Base-by-base conservation (phyloP, 352 stramenopile genomes). In the Peronosclerospora sorghi region DNA sequence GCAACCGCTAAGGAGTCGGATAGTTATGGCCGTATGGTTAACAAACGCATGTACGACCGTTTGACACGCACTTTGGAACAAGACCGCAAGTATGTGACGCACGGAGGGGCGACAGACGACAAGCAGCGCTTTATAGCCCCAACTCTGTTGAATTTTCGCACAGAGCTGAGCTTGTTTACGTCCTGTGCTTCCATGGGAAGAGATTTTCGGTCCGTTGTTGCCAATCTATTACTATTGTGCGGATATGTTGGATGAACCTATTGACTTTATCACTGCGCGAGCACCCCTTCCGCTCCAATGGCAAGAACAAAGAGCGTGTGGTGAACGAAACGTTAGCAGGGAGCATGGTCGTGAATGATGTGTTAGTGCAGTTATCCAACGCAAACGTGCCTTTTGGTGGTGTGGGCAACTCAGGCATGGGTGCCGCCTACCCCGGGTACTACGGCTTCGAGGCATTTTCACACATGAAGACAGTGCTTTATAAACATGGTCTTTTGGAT, bases 121-220 rank as follows among this genome's bases (percentile, higher is more conserved):
- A 73, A 72, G 18, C 80, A 93, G 8, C 61, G 56, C 32, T 97
- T 73, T 63, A 71, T 96, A 35, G 64, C 68, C 5, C 86, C 86
- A 1, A 97, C 89, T n/a, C 58, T 97, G 14, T 47, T 97, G 37
- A 77, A 94, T 42, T 78, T 93, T 36, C 79, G 90, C 54, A 61
- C 65, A 29, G 61, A 84, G 15, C 47, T 63, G 0, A 35, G 56
- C 4, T 62, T 49, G 1, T 85, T 83, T 17, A 34, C 77, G 4
- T 53, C 32, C 2, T 79, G 70, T 15, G 60, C 73, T 13, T 62
- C 61, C 2, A 94, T 96, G 77, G 42, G 87, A 98, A 35, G 94
- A 98, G 62, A 89, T 98, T 15, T 98, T 99, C 65, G 94, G 95
- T 4, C 94, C 95, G 2, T 47, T 98, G 29, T 52, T 99, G 34